Evolutionary conservation across 169 alveolate genomes (phyloP), one percentile per base, ranked within the genome.

Genomic region (Cryptosporidium xiaoi): DNA sequence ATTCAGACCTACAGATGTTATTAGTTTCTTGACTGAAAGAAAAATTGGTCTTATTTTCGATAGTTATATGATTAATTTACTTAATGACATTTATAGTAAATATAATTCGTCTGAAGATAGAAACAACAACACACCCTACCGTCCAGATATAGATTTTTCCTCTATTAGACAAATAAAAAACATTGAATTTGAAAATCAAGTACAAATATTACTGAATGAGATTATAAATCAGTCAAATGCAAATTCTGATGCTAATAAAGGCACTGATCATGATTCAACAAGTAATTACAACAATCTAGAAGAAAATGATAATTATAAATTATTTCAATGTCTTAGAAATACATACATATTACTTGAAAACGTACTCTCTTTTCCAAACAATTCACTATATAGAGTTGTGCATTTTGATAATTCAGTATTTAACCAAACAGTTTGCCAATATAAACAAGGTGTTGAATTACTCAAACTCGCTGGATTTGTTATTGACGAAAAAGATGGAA

Each of bases 391-490:
- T 48, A 56, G 87, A 60, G 29, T 40, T 1, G 34, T 77, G 3
- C 40, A 50, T 40, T 20, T 77, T n/a, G 71, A 77, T 27, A 77
- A 77, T 77, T 51, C 36, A 12, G 46, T 56, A 6, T 77, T 60
- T 15, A 77, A 77, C 2, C 20, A 77, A 16, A 56, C 87, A 12
- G 31, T 77, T 29, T 68, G 77, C 51, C 33, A 77, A 60, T 77
- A 55, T 6, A 18, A 34, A 27, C 77, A 56, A 77, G 87, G 77
- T 15, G 24, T 62, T 13, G 64, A 77, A 46, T 55, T 77, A 36
- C 71, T 77, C 20, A 46, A 40, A 77, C 7, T 77, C 16, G 58
- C 87, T 20, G 87, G 87, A 29, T 77, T 77, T 46, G 55, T 29
- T 34, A 16, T 69, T 0, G 34, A 58, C 18, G 77, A 77, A 60